phyloP scores from a whole-genome alignment of 345 rosid genomes.

The Conringia planisiliqua region DNA sequence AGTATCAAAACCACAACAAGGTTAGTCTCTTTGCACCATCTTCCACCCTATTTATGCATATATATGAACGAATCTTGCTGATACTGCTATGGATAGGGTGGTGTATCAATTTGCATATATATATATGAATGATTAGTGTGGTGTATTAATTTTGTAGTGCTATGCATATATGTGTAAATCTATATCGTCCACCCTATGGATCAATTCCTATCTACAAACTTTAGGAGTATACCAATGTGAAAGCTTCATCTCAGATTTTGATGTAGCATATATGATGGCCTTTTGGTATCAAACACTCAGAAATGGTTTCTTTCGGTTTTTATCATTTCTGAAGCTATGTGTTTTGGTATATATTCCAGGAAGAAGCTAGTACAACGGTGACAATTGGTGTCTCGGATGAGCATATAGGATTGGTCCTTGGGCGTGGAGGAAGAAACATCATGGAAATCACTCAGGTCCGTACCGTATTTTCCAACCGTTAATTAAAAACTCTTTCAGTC shows the following conservation, averaged over 20 bases:
- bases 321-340: not conserved
- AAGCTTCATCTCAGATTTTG: not conserved
- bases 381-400: slow-evolving; percentile 90
- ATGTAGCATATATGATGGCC: not conserved
- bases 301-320: not conserved
- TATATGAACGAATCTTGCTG: not conserved
- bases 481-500: not conserved
- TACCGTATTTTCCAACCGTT: not conserved
- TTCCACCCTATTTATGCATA: not conserved
- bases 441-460: slow-evolving; percentile 92
- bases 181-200: not conserved
- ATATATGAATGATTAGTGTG: not conserved
- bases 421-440: slow-evolving; percentile 96
- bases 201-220: not conserved
- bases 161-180: not conserved
- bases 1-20: slow-evolving; percentile 79
- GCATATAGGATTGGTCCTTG: slow-evolving; percentile 94
- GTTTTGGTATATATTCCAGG: slow-evolving; percentile 48
- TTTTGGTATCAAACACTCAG: not conserved
- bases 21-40: slow-evolving; percentile 39
- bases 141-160: not conserved
- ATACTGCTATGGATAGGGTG: not conserved
- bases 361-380: slow-evolving; percentile 62
- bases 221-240: not conserved
- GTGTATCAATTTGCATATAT: not conserved